A percentile compares a stretch with the other conserved stretches of the same genome.
Conservation (phyloP, 2,329 filamentous ascomycete genomes). For the Akanthomyces uredinophilus region DNA sequence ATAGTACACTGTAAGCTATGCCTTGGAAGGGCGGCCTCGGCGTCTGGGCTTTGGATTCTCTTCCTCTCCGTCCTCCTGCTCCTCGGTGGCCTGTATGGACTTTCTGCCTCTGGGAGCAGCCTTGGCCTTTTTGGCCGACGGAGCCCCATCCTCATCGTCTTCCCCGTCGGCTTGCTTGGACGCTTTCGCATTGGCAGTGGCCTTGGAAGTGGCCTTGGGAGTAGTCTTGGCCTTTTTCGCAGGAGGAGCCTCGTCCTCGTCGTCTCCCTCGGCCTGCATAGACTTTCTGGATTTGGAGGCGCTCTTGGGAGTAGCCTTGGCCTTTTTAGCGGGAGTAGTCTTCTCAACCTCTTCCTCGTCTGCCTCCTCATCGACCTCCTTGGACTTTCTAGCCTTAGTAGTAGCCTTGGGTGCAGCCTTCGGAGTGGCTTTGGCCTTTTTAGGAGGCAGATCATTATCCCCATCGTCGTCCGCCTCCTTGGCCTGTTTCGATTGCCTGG, state of each 20-base stretch:
- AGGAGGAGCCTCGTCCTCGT: conserved; percentile 20
- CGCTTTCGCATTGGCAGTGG: neutral
- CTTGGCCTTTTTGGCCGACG: conserved; percentile 20
- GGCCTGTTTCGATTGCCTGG: too few relatives aligned
- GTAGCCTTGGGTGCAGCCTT: conserved; percentile 2
- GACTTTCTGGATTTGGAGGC: neutral
- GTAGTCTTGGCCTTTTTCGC: conserved; percentile 16
- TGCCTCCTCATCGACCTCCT: neutral
- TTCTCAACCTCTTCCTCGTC: conserved; percentile 17
- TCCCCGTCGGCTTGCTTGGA: neutral
- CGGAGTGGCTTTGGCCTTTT: conserved; percentile 25
- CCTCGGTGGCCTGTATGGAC: conserved; percentile 19
- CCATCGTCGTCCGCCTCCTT: conserved; percentile 29
- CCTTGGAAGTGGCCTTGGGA: neutral
- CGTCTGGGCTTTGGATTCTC: conserved; percentile 31
- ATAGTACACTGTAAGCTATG: conserved; percentile 7
- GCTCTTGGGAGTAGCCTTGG: neutral
- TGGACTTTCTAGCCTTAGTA: conserved; percentile 7
- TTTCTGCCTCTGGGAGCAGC: conserved; percentile 16
- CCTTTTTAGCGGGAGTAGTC: conserved; percentile 20
- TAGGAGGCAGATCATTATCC: conserved; percentile 23
- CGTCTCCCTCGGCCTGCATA: conserved; percentile 16
- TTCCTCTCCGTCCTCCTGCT: conserved; percentile 20
- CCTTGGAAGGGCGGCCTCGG: conserved; percentile 25
- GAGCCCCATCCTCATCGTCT: conserved; percentile 19